A percentile compares a stretch with the other conserved stretches of the same genome.
Conservation (phyloP, 306 rosid genomes). For the Fragaria ananassa region DNA sequence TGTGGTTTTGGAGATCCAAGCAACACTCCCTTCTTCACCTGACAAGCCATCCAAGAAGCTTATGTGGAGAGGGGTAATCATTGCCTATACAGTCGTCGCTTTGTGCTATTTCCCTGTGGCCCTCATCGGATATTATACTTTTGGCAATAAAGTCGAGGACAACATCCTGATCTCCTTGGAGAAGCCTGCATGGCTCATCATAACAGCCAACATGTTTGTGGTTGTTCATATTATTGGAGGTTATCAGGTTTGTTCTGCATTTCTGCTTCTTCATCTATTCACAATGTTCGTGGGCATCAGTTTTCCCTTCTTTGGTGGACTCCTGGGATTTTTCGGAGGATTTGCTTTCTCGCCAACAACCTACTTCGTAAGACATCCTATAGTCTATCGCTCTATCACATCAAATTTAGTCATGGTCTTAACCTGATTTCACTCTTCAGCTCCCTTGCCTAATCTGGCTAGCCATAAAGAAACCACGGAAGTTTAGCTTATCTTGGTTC, state of each 20-base stretch:
- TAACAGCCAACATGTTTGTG: conserved; percentile 64
- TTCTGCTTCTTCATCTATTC: conserved; percentile 8
- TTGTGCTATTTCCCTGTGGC: conserved; percentile 82
- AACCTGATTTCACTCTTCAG: conserved; percentile 28
- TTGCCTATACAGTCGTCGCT: conserved; percentile 64
- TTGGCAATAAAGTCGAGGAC: conserved; percentile 54
- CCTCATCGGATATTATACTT: conserved; percentile 47
- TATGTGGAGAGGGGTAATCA: conserved; percentile 73
- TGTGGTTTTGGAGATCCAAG: conserved; percentile 80
- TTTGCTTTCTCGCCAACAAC: conserved; percentile 77
- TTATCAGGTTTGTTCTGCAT: conserved; percentile 48
- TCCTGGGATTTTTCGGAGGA: conserved; percentile 72
- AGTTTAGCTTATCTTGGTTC: conserved; percentile 57
- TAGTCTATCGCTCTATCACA: too few relatives aligned
- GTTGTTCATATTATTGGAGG: conserved; percentile 74
- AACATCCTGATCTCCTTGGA: conserved; percentile 54
- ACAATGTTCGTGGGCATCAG: conserved; percentile 68
- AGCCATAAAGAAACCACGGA: conserved; percentile 49
- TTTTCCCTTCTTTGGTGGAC: conserved; percentile 67
- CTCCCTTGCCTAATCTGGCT: conserved; percentile 82
- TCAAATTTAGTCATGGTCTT: background rate
- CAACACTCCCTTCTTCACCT: conserved; percentile 78
- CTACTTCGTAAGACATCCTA: conserved; percentile 47
- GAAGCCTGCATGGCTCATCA: conserved; percentile 67
- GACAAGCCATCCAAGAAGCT: conserved; percentile 71